Conservation (phyloP, 352 stramenopile species). For the Globisporangium recalcitrans region DNA sequence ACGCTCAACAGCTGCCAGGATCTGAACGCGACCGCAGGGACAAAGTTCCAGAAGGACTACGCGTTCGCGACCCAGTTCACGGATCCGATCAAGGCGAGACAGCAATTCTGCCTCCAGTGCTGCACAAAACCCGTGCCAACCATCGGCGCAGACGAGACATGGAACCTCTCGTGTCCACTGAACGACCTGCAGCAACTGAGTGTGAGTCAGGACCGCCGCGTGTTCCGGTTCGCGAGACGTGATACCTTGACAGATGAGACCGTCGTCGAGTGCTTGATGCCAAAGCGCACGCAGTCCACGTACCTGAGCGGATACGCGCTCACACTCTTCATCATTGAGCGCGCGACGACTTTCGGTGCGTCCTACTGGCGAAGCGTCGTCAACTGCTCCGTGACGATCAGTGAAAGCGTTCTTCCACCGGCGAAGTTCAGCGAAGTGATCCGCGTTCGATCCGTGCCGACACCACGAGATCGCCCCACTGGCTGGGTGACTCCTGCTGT, state of each 20-base stretch:
- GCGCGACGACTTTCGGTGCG: conserved; percentile 33
- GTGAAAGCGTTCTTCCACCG: conserved; percentile 35
- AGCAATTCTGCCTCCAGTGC: conserved; percentile 67
- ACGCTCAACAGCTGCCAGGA: conserved; percentile 54
- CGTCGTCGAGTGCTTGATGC: conserved; percentile 57
- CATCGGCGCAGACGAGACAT: conserved; percentile 59
- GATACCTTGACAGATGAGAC: conserved; percentile 42
- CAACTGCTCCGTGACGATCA: conserved; percentile 57
- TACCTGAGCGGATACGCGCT: conserved; percentile 59
- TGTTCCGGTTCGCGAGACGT: conserved; percentile 57
- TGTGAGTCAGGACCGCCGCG: conserved; percentile 48
- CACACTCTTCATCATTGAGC: conserved; percentile 52
- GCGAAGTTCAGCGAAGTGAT: conserved; percentile 49
- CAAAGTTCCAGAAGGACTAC: conserved; percentile 41
- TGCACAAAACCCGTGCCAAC: conserved; percentile 62
- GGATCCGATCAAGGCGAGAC: conserved; percentile 27
- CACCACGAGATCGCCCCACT: conserved; percentile 17
- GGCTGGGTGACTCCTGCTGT: conserved; percentile 33
- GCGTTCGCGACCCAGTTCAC: conserved; percentile 57
- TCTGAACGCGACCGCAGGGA: conserved; percentile 33
- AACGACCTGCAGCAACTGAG: conserved; percentile 63
- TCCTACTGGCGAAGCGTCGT: conserved; percentile 66
- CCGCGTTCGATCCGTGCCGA: conserved; percentile 49
- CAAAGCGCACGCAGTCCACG: conserved; percentile 34
- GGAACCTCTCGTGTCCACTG: conserved; percentile 68